Conservation (phyloP, 148 eudicot species). For the Amaranthus cruentus region DNA sequence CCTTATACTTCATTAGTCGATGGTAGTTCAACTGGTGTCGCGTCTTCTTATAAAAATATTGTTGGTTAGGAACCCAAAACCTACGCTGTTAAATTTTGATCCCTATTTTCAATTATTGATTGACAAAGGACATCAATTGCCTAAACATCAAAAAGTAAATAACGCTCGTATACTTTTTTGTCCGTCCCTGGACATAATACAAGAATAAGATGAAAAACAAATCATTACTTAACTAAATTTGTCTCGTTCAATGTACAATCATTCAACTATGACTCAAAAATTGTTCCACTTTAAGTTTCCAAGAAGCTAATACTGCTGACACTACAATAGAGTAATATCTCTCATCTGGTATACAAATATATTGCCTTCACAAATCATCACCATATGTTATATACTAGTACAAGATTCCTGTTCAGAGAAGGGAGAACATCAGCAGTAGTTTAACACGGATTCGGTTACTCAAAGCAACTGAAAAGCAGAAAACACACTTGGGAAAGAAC, state of each 20-base stretch:
- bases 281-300: not conserved
- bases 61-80: too few species aligned
- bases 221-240: not conserved
- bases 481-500: not conserved
- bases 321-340: slow-evolving; percentile 5
- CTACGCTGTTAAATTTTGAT: too few species aligned
- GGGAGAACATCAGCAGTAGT: not conserved
- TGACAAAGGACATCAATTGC: too few species aligned
- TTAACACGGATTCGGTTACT: not conserved
- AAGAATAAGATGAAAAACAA: not conserved
- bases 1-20: too few species aligned
- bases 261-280: slow-evolving; percentile 17
- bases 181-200: too few species aligned
- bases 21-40: too few species aligned
- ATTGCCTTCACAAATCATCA: slow-evolving; percentile 8
- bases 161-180: too few species aligned
- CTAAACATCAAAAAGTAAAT: too few species aligned
- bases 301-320: not conserved
- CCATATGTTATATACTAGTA: not conserved
- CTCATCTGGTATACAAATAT: slow-evolving; percentile 13
- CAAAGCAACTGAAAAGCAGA: not conserved
- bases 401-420: not conserved
- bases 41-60: too few species aligned
- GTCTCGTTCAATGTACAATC: slow-evolving; percentile 3
- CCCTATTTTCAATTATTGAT: too few species aligned